A percentile compares a stretch with the other conserved stretches of the same genome.
phyloP scores from a whole-genome alignment of 768 basidiomycete species.

The Termitomyces sp. region DNA sequence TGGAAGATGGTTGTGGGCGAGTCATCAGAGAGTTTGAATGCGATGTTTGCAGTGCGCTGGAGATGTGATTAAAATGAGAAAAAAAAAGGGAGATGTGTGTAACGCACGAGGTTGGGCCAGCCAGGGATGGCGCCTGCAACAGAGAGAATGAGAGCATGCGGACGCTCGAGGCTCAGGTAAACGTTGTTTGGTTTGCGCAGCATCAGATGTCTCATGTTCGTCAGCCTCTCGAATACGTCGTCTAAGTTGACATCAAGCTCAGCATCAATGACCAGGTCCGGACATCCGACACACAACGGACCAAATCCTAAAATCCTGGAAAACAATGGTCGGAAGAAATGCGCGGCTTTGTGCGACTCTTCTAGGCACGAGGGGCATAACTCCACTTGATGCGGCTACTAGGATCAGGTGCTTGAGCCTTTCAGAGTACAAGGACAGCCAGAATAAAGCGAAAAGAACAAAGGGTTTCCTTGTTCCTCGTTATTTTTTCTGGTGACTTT shows the following conservation, averaged over 20 bases:
- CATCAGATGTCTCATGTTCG: slow-evolving; percentile 36
- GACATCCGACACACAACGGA: too few relatives aligned
- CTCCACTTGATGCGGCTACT: too few relatives aligned
- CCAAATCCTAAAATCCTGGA: too few relatives aligned
- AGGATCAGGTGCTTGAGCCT: too few relatives aligned
- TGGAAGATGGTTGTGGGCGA: slow-evolving; percentile 24
- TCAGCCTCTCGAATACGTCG: slow-evolving; percentile 29
- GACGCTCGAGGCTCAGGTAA: slow-evolving; percentile 50
- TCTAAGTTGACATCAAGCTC: slow-evolving; percentile 25
- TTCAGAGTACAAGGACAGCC: too few relatives aligned
- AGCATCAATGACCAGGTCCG: slow-evolving; percentile 29
- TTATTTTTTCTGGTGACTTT: too few relatives aligned
- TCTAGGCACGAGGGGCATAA: too few relatives aligned
- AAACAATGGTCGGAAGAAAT: too few relatives aligned
- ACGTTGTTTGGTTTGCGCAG: slow-evolving; percentile 45
- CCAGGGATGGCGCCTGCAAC: slow-evolving; percentile 36
- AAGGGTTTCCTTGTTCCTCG: too few relatives aligned
- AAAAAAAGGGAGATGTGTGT: background rate
- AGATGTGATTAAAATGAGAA: too few relatives aligned
- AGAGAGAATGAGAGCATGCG: slow-evolving; percentile 36
- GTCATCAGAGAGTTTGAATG: slow-evolving; percentile 52
- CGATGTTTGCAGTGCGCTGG: slow-evolving; percentile 49
- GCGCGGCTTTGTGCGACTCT: too few relatives aligned
- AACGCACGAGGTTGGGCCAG: slow-evolving; percentile 46
- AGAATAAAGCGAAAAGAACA: too few relatives aligned